Percentiles rank a stretch among this genome's conserved stretches.
phyloP scores from a whole-genome alignment of 352 stramenopile genomes.

The Phytophthora agathidicida region DNA sequence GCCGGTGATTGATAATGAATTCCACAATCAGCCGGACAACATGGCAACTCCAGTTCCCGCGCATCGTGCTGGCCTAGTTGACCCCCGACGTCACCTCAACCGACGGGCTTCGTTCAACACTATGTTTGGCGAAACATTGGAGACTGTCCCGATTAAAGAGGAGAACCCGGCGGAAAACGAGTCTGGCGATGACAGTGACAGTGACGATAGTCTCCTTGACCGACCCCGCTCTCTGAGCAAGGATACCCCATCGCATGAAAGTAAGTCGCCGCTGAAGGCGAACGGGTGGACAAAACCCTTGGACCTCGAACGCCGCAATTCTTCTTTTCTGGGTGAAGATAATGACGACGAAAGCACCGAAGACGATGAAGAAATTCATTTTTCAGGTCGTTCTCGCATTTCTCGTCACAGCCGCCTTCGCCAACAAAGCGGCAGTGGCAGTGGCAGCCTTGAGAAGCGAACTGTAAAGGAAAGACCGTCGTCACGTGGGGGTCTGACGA shows the following conservation, averaged over 20 bases:
- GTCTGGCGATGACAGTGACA: constrained; percentile 55
- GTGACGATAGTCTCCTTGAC: constrained; percentile 32
- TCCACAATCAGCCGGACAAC: constrained; percentile 21
- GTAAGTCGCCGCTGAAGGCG: constrained; percentile 28
- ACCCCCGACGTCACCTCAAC: constrained; percentile 72
- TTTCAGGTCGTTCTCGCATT: constrained; percentile 3
- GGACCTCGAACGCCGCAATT: constrained; percentile 29
- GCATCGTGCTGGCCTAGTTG: constrained; percentile 40
- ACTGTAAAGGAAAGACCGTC: constrained; percentile 21
- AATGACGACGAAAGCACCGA: constrained; percentile 45
- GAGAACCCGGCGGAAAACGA: constrained; percentile 62
- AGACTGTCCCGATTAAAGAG: constrained; percentile 61
- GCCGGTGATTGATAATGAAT: constrained; percentile 20
- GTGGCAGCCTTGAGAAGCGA: constrained; percentile 25
- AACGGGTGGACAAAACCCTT: constrained; percentile 24
- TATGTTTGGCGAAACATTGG: constrained; percentile 60
- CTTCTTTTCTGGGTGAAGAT: constrained; percentile 37
- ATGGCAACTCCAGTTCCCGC: constrained; percentile 22
- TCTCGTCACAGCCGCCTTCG: constrained; percentile 26
- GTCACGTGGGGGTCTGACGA: constrained; percentile 24
- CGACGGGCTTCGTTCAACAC: constrained; percentile 62
- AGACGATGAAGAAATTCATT: constrained; percentile 33
- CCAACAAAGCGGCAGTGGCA: constrained; percentile 35
- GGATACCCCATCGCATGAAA: constrained; percentile 13
- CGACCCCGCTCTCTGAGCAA: constrained; percentile 16